These are phyloP conservation scores for Globisporangium viniferum DNA, from an alignment of 352 stramenopile genomes.

Conservation along the genomic window DNA sequence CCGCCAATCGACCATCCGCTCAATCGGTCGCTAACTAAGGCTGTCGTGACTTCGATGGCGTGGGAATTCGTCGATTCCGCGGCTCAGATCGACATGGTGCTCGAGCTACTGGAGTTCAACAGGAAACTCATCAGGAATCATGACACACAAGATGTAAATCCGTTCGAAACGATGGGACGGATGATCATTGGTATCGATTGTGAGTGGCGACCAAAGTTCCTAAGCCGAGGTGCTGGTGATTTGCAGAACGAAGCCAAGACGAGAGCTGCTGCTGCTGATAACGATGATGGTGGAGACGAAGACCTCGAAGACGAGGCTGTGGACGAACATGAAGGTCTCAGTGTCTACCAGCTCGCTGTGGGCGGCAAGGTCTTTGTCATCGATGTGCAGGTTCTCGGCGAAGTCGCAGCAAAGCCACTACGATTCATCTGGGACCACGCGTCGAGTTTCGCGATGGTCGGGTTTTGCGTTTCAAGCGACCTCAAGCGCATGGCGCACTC, in stretches of 20 bases:
- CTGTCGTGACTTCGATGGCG: constrained; percentile 9
- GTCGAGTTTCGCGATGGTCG: constrained; percentile 37
- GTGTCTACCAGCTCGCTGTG: constrained; percentile 52
- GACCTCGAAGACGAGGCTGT: constrained; percentile 13
- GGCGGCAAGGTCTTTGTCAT: constrained; percentile 43
- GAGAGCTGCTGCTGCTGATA: not conserved
- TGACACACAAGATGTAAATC: constrained; percentile 3
- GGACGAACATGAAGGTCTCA: constrained; percentile 29
- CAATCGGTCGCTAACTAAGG: constrained; percentile 18
- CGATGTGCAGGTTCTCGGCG: constrained; percentile 52
- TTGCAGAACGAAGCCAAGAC: constrained; percentile 7
- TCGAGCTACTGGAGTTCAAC: constrained; percentile 18
- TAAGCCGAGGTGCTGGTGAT: constrained; percentile 18
- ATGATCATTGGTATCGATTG: constrained; percentile 58
- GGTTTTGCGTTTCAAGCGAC: constrained; percentile 57
- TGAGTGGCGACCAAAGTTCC: constrained; percentile 59
- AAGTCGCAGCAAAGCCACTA: constrained; percentile 30
- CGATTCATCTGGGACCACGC: constrained; percentile 33
- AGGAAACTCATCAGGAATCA: constrained; percentile 1
- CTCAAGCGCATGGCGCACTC: constrained; percentile 44
- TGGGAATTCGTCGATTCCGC: constrained; percentile 35
- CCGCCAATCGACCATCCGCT: constrained; percentile 23
- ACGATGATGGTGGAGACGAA: constrained; percentile 1
- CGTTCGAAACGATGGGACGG: constrained; percentile 10
- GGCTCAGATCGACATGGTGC: constrained; percentile 21